A percentile compares a stretch with the other conserved stretches of the same genome.
These are phyloP conservation scores for Mallotus repandus DNA, from an alignment of 441 rosid genomes.

Conservation along the genomic window DNA sequence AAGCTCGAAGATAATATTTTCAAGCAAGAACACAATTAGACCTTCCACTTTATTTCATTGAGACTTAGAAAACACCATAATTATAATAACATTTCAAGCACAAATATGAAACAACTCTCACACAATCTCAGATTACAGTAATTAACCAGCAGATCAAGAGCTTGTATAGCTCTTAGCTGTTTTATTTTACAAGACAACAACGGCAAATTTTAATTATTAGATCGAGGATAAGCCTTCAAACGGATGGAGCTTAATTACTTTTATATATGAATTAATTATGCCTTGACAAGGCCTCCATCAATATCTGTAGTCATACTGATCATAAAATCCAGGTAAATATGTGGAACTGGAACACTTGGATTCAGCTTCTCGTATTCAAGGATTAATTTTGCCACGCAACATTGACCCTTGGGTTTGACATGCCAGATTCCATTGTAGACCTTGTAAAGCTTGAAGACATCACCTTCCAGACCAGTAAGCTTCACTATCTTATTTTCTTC, in stretches of 20 bases:
- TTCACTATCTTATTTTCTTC: constrained; percentile 24
- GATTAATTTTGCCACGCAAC: constrained; percentile 10
- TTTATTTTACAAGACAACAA: too few species aligned
- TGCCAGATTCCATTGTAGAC: constrained; percentile 19
- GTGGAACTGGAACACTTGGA: constrained; percentile 15
- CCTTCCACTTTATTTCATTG: too few species aligned
- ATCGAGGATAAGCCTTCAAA: not conserved
- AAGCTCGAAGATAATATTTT: too few species aligned
- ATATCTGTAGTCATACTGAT: constrained; percentile 18
- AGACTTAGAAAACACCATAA: too few species aligned
- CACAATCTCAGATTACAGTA: too few species aligned
- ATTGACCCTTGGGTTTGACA: constrained; percentile 17
- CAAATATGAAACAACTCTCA: too few species aligned
- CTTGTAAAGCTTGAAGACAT: constrained; percentile 30
- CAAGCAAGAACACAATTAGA: too few species aligned
- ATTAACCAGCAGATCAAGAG: too few species aligned
- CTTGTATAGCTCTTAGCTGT: too few species aligned
- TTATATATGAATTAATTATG: not conserved
- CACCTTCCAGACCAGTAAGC: constrained; percentile 31
- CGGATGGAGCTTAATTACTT: not conserved
- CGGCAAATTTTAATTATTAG: too few species aligned
- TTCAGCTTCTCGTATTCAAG: constrained; percentile 33
- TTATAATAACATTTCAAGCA: too few species aligned
- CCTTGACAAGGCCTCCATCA: constrained; percentile 5
- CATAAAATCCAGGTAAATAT: constrained; percentile 25